These are phyloP conservation scores for Ceratocystis cacaofunesta DNA, from an alignment of 2,329 filamentous ascomycete genomes.

Conservation along the genomic window DNA sequence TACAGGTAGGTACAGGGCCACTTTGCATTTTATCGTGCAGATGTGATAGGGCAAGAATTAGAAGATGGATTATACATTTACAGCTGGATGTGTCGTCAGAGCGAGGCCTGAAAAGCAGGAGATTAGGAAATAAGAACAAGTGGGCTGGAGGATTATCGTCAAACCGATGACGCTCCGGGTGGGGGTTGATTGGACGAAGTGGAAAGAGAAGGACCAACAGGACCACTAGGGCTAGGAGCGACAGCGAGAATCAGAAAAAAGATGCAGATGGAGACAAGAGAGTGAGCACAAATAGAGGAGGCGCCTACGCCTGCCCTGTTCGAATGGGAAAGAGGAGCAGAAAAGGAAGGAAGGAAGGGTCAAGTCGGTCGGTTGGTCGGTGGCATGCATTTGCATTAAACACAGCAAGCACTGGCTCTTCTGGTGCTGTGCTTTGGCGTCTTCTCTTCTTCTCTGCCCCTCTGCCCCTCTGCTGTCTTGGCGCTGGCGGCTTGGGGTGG, in stretches of 20 bases:
- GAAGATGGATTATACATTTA: not conserved
- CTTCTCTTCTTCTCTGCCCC: not conserved
- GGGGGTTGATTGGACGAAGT: not conserved
- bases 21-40: too few relatives aligned
- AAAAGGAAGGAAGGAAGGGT: not conserved
- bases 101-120: not conserved
- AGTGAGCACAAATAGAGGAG: not conserved
- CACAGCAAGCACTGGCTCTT: not conserved
- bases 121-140: not conserved
- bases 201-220: not conserved
- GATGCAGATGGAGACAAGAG: not conserved
- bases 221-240: not conserved
- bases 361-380: not conserved
- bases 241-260: not conserved
- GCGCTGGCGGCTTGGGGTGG: not conserved
- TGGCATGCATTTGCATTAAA: not conserved
- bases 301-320: slow-evolving; percentile 14
- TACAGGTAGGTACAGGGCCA: not conserved
- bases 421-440: not conserved
- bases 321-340: not conserved
- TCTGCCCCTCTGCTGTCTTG: too few relatives aligned
- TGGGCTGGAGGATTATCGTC: not conserved
- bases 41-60: not conserved
- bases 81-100: not conserved
- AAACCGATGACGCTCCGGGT: not conserved